Evolutionary conservation across 768 basidiomycete genomes (phyloP), one percentile per base, ranked within the genome.

Genomic region (Amylocystis lapponica): DNA sequence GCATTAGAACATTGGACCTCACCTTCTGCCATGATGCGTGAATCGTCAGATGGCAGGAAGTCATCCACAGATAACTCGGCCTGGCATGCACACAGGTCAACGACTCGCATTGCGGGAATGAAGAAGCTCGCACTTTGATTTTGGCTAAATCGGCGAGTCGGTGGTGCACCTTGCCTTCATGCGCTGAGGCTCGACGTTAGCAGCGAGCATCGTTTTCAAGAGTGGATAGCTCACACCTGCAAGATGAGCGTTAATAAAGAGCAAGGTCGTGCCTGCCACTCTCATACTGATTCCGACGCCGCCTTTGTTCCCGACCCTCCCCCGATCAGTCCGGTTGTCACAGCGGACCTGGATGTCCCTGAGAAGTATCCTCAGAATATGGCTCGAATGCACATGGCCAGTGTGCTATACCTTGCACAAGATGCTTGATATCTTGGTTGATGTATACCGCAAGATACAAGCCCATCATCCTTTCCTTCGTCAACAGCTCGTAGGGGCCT

Each of bases 381-480:
- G 6, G 13, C 16, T 13, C 8, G 21, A 14, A 13, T 7, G n/a
- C 16, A 16, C 5, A 30, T 16, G 27, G 9, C 11, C 27, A 20
- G 25, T 20, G 39, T 23, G 17, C 22, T 7, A 34, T 13, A 75
- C 87, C 86, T 68, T 68, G 66, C 4, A 91, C 76, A 8, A 83
- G 67, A 39, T 73, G 69, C 26, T 69, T 68, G n/a, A 83, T 57
- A 51, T 89, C 86, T 13, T 77, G 76, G 57, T 89, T 81, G 23
- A 89, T 71, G 55, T 83, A 90, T 5, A 90, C 60, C 4, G 85
- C 76, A 27, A 88, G 68, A 57, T 90, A 90, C 31, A 94, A 75
- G 2, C 90, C 90, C 86, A 97, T 85, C 66, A 97, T 72, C 23
- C 94, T 74, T 54, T 96, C 92, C 64, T 97, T 97, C 41, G 79